Evolutionary conservation across 371 early-diverging fungal species (phyloP).

Genomic region (Mycotypha africana): DNA sequence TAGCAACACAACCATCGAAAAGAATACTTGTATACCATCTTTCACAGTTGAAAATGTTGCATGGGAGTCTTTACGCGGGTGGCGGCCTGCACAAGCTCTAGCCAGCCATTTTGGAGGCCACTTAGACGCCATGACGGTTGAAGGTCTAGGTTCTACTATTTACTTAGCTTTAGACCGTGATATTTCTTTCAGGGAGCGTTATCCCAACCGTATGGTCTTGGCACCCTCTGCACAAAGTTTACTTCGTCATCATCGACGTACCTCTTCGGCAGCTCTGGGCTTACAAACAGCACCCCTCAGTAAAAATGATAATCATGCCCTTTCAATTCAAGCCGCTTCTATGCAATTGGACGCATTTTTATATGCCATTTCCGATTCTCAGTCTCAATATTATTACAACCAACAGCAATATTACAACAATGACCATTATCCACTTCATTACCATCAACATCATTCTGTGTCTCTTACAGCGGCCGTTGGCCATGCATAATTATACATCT

Average conservation of each 20-base stretch:
- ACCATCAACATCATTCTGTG: conserved; percentile 39
- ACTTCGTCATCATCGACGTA: conserved; percentile 30
- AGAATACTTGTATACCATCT: no score
- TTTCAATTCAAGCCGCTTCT: no score
- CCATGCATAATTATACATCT: conserved; percentile 25
- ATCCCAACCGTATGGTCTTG: conserved; percentile 26
- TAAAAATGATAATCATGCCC: no score
- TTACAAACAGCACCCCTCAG: no score
- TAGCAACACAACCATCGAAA: conserved; percentile 37
- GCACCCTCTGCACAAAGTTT: conserved; percentile 22
- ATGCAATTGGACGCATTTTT: conserved; percentile 31
- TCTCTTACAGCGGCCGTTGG: conserved; percentile 39
- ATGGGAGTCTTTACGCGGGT: conserved; percentile 25
- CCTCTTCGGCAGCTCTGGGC: no score
- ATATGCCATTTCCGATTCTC: conserved; percentile 28
- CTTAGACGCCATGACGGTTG: conserved; percentile 61
- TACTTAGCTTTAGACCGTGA: conserved; percentile 68
- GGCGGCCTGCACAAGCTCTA: conserved; percentile 31
- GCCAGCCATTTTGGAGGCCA: conserved; percentile 76
- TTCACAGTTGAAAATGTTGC: no score
- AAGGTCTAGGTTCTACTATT: conserved; percentile 70
- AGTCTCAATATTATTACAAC: not conserved
- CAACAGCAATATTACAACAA: conserved; percentile 20
- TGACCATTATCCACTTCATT: no score
- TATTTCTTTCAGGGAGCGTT: conserved; percentile 43